phyloP scores from a whole-genome alignment of 257 asterid genomes.

The Nicotiana knightiana region DNA sequence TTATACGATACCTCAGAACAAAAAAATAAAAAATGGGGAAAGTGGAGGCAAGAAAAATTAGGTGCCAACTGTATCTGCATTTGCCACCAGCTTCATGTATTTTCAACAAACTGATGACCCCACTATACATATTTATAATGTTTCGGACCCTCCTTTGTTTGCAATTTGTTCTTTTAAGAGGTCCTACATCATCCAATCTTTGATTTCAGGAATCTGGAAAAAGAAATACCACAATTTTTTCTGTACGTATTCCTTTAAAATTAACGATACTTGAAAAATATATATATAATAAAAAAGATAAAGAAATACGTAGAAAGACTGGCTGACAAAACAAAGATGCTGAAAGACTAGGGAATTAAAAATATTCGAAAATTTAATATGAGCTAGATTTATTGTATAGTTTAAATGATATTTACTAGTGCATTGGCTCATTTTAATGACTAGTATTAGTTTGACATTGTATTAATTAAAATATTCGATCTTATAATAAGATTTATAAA shows the following conservation, averaged over 20 bases:
- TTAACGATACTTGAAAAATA: no score
- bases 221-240: not conserved
- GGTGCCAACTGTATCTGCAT: not conserved
- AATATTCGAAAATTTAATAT: not conserved
- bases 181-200: not conserved
- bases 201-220: not conserved
- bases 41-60: not conserved
- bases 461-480: not conserved
- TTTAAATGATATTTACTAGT: not conserved
- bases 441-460: not conserved
- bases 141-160: not conserved
- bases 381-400: not conserved
- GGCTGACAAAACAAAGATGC: no score
- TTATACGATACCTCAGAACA: no score
- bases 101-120: not conserved
- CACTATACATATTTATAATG: not conserved
- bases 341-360: no score
- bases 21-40: no score
- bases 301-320: no score
- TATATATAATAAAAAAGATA: no score
- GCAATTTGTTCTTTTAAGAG: not conserved
- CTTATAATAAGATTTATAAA: no score
- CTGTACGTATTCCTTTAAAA: no score
- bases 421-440: not conserved
- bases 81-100: constrained; percentile 3